Base-by-base conservation (phyloP, 306 rosid genomes). In the Rosa lucieae region DNA sequence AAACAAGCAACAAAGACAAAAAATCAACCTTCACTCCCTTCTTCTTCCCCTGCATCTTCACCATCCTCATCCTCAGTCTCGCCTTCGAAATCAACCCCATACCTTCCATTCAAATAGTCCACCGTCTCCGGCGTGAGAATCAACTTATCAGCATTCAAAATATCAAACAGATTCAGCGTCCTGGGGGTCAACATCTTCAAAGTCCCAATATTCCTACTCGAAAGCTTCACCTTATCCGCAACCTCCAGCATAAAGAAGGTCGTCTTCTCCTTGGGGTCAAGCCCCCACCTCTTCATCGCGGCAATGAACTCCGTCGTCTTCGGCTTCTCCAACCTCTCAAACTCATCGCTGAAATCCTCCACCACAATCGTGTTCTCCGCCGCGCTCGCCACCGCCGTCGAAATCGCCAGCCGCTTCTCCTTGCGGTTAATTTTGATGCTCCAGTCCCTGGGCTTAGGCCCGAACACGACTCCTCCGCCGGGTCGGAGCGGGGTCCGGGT, bases 391-490 rank as follows among this genome's bases (percentile, higher is more conserved):
- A 93, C 39, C 10, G 99, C 98, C 10, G 99, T 95, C 14, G 99
- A 95, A 1, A 93, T 93, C 2, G 98, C 99, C 29, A 93, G 81
- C 78, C 87, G 80, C 85, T 93, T 95, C 92, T 95, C 98, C 90
- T 95, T 95, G 67, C 89, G 67, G 56, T 95, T 95, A 35, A 95
- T 95, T 82, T 95, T 95, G 74, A 93, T 89, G 80, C 82, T 81
- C 99, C 98, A 95, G 23, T 93, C 98, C n/a, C 96, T 77, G 7
- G 99, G 99, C 72, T 85, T 95, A 0, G 99, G 99, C 21, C 98
- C 98, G 56, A 93, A 95, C 1, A 93, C 65, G 37, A 93, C 96
- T 3, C 99, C 99, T 17, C 98, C 99, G 0, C 98, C 98, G 3
- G 96, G 98, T 0, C 96, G 80, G 44, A 95, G 98, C 3, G 99